phyloP scores from a whole-genome alignment of 352 stramenopile genomes.

The Phytophthora ohioensis region DNA sequence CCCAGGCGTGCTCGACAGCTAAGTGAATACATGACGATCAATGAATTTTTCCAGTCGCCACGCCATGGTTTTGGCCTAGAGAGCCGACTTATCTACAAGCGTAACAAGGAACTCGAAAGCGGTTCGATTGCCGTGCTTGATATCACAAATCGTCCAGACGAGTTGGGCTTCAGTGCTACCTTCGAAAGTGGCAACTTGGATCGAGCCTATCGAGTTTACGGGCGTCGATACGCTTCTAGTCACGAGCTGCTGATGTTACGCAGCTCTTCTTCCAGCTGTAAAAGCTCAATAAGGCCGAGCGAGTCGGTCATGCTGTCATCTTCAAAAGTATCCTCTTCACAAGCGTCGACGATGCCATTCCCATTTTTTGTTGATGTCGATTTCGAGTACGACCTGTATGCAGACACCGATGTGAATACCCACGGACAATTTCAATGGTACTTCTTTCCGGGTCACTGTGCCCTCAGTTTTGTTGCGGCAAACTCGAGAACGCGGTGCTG shows the following conservation, averaged over 20 bases:
- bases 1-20: slow-evolving; percentile 49
- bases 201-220: slow-evolving; percentile 65
- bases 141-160: slow-evolving; percentile 28
- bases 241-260: slow-evolving; percentile 44
- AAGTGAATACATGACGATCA: slow-evolving; percentile 78
- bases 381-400: slow-evolving; percentile 81
- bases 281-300: slow-evolving; percentile 9
- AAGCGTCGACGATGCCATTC: slow-evolving; percentile 42
- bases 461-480: slow-evolving; percentile 23
- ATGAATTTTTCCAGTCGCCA: slow-evolving; percentile 65
- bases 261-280: not conserved
- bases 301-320: slow-evolving; percentile 2
- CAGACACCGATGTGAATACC: slow-evolving; percentile 74
- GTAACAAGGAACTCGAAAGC: slow-evolving; percentile 53
- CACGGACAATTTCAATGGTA: slow-evolving; percentile 92
- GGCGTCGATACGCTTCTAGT: slow-evolving; percentile 61
- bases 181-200: slow-evolving; percentile 88
- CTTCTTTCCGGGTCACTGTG: slow-evolving; percentile 75
- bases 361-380: slow-evolving; percentile 67
- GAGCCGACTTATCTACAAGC: slow-evolving; percentile 71
- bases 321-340: slow-evolving; percentile 13
- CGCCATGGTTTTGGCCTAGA: slow-evolving; percentile 72
- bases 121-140: slow-evolving; percentile 2
- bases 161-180: slow-evolving; percentile 64
- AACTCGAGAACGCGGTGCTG: slow-evolving; percentile 27